Base-by-base conservation (phyloP, 2,329 filamentous ascomycete species). In the Pestalotiopsis sp. region DNA sequence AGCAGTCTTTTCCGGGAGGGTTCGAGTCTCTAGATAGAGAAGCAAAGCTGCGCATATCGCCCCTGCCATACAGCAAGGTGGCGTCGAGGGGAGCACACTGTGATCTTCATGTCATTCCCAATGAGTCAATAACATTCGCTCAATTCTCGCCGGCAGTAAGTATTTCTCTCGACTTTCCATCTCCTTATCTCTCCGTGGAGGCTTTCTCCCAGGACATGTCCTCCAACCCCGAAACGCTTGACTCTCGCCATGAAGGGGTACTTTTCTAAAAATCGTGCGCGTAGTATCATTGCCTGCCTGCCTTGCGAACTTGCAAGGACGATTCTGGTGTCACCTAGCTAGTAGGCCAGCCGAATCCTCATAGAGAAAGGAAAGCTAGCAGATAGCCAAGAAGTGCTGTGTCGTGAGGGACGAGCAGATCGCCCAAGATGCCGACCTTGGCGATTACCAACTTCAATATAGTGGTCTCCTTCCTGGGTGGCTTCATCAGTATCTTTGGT, bases 401-500 rank as follows among this genome's bases (percentile, higher is more conserved):
- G 17, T 38, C 12, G 59, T 6, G 31, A 56, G 56, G 11, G 20
- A 39, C 59, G 65, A 68, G 65, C 52, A 64, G 31, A 0, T 17
- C 63, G 36, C 66, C 67, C 59, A 80, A 74, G 67, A 85, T 85
- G 83, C 83, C 83, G 59, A 79, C 79, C 58, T 83, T 94, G 58
- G 86, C 86, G 5, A 75, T 92, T 41, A 90, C 87, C 71, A 92
- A 94, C 78, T 97, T 97, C 85, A 97, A 97, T 81, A 92, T 96
- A 72, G 88, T 94, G 67, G 90, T 93, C 77, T 91, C 92, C 66
- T 88, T 93, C 7, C 81, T 97, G 13, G 95, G 95, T 14, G 95
- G 93, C 1, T 98, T 97, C 82, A 90, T 98, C 71, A 94, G 93
- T 0, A 74, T 97, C n/a, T 98, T 97, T 76, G 94, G 94, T 3